Evolutionary conservation across 2,329 filamentous ascomycete species (phyloP).

Genomic region (Exophiala sideris): DNA sequence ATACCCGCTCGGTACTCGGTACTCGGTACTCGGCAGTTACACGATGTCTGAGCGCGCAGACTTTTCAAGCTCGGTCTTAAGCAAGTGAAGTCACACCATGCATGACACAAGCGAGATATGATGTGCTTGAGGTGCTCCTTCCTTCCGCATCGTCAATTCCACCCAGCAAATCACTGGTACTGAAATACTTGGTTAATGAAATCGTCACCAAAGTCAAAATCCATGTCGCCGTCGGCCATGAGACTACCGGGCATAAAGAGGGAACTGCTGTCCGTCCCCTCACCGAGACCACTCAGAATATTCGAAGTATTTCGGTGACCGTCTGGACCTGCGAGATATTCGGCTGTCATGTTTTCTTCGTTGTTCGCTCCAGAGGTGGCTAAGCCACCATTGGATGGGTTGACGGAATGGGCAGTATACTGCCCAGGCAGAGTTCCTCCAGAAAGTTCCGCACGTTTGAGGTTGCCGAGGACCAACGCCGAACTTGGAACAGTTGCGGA

Average conservation of each 20-base stretch:
- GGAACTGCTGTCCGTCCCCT: conserved; percentile 9
- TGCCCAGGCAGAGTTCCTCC: conserved; percentile 9
- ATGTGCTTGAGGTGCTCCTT: too few relatives aligned
- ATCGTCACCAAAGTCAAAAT: conserved; percentile 10
- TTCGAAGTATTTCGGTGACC: conserved; percentile 8
- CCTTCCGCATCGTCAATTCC: too few relatives aligned
- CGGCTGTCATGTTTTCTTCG: conserved; percentile 7
- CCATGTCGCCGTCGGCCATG: conserved; percentile 5
- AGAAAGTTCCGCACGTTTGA: conserved; percentile 11
- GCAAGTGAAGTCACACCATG: too few relatives aligned
- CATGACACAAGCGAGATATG: neutral
- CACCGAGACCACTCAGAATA: conserved; percentile 5
- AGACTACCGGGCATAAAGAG: neutral
- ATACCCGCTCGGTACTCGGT: neutral
- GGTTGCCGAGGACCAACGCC: conserved; percentile 7
- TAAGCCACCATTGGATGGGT: conserved; percentile 3
- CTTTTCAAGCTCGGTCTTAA: neutral
- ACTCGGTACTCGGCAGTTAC: neutral
- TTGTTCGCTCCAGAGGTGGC: conserved; percentile 6
- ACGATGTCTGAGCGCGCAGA: neutral
- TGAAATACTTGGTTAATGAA: conserved; percentile 11
- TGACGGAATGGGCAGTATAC: conserved; percentile 5
- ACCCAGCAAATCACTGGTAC: conserved; percentile 8
- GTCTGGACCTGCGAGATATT: conserved; percentile 9
- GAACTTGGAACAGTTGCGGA: conserved; percentile 11